Evolutionary conservation across 2,329 filamentous ascomycete species (phyloP).

Genomic region (Colletotrichum navitas): DNA sequence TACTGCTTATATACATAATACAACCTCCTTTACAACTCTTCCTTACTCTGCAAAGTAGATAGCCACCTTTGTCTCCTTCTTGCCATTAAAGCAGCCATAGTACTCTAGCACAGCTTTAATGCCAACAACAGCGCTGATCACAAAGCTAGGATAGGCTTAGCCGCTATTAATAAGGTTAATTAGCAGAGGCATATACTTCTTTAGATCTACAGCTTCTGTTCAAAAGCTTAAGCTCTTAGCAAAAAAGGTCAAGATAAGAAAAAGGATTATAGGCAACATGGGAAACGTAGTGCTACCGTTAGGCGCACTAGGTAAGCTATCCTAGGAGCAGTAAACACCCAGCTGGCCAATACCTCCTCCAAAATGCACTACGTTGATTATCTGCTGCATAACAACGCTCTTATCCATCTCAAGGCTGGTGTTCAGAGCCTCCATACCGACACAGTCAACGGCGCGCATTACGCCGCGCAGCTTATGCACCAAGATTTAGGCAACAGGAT

Average conservation of each 20-base stretch:
- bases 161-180: slow-evolving; percentile 44
- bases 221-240: slow-evolving; percentile 40
- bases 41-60: slow-evolving; percentile 15
- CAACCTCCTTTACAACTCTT: background rate
- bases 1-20: background rate
- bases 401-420: slow-evolving; percentile 37
- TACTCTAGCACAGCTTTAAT: slow-evolving; percentile 47
- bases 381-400: slow-evolving; percentile 41
- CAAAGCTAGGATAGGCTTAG: slow-evolving; percentile 47
- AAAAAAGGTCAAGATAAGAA: slow-evolving; percentile 44
- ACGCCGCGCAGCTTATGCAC: slow-evolving; percentile 36
- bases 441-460: slow-evolving; percentile 42
- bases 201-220: slow-evolving; percentile 20
- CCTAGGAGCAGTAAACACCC: slow-evolving; percentile 43
- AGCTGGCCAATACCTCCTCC: slow-evolving; percentile 45
- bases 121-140: slow-evolving; percentile 46
- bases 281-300: slow-evolving; percentile 26
- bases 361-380: slow-evolving; percentile 36
- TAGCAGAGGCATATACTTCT: slow-evolving; percentile 29
- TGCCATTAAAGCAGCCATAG: slow-evolving; percentile 46
- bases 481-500: slow-evolving; percentile 43
- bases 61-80: slow-evolving; percentile 45
- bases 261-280: slow-evolving; percentile 37
- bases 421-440: slow-evolving; percentile 43
- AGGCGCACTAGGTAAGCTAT: slow-evolving; percentile 38